Conservation (phyloP, 768 basidiomycete species). For the Boletus sensibilis region DNA sequence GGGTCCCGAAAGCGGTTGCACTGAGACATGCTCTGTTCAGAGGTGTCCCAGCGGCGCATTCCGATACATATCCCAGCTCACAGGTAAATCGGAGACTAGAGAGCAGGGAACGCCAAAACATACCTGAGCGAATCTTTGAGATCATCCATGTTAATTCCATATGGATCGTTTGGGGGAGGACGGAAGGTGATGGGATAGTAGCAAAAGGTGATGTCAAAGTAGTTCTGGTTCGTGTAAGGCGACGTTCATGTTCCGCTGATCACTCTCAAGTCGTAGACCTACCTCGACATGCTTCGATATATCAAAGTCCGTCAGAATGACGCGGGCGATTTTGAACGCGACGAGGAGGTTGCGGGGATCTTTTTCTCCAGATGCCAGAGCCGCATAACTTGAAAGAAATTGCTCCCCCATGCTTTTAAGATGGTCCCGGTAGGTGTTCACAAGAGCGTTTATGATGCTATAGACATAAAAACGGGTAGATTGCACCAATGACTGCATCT, state of each 20-base stretch:
- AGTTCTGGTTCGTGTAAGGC: slow-evolving; percentile 47
- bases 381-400: slow-evolving; percentile 75
- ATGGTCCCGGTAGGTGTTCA: slow-evolving; percentile 39
- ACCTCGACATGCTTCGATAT: slow-evolving; percentile 76
- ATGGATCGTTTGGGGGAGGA: slow-evolving; percentile 91
- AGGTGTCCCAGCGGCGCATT: neutral
- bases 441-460: slow-evolving; percentile 70
- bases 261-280: slow-evolving; percentile 20
- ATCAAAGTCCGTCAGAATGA: slow-evolving; percentile 87
- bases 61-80: neutral
- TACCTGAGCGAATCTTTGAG: slow-evolving; percentile 72
- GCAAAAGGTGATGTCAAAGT: slow-evolving; percentile 95
- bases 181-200: slow-evolving; percentile 98
- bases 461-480: slow-evolving; percentile 80
- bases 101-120: slow-evolving; percentile 2
- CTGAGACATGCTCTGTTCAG: slow-evolving; percentile 61
- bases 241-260: neutral
- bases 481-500: slow-evolving; percentile 80
- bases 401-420: slow-evolving; percentile 68
- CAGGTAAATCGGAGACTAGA: neutral
- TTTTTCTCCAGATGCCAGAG: slow-evolving; percentile 92
- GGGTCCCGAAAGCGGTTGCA: slow-evolving; percentile 76
- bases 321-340: slow-evolving; percentile 85
- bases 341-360: slow-evolving; percentile 92
- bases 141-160: slow-evolving; percentile 87